A percentile compares a stretch with the other conserved stretches of the same genome.
Conservation (phyloP, 2,329 filamentous ascomycete genomes). For the Xylariaceae sp. region DNA sequence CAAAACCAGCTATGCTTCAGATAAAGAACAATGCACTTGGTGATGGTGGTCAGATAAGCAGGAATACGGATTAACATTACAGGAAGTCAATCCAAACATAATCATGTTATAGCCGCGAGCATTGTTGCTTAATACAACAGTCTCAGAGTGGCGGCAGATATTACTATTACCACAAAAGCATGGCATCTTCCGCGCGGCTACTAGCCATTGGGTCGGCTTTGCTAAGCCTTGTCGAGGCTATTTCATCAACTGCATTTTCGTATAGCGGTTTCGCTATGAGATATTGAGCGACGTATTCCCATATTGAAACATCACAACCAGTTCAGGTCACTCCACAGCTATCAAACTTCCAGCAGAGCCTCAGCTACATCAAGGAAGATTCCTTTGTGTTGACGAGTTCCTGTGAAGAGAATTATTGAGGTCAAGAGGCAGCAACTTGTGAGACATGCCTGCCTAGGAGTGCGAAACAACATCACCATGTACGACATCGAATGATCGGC, state of each 20-base stretch:
- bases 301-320: not conserved
- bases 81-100: no score
- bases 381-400: no score
- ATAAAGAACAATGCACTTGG: not conserved
- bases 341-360: not conserved
- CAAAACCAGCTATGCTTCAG: no score
- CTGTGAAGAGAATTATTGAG: no score
- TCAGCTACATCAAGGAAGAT: no score
- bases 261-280: not conserved
- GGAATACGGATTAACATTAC: no score
- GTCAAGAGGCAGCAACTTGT: not conserved
- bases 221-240: not conserved
- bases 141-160: not conserved
- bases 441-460: not conserved
- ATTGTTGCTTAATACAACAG: not conserved
- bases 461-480: not conserved
- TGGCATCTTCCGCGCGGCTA: constrained; percentile 11
- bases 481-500: not conserved
- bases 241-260: not conserved
- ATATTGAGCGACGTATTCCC: not conserved
- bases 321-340: constrained; percentile 14
- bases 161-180: not conserved
- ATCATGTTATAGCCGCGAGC: not conserved
- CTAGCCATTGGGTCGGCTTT: constrained; percentile 8
- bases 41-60: not conserved